A percentile compares a stretch with the other conserved stretches of the same genome.
Evolutionary conservation across 768 basidiomycete species (phyloP).

Genomic region (Flagelloscypha sp.): DNA sequence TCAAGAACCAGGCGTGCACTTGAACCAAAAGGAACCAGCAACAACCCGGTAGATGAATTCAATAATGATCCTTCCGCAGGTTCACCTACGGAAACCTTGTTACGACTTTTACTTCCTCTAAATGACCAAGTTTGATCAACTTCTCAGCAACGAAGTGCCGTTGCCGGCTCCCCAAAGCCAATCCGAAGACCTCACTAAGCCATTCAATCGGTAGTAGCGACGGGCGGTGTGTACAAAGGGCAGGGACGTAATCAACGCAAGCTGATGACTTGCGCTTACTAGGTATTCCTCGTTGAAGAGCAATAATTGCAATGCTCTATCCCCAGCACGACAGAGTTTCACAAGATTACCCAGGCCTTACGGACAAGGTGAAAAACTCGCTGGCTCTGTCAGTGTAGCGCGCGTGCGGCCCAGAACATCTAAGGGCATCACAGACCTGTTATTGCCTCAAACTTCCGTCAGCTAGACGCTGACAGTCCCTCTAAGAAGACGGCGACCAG

Average conservation of each 20-base stretch:
- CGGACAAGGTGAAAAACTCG: constrained; percentile 71
- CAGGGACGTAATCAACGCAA: constrained; percentile 86
- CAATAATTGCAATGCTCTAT: constrained; percentile 90
- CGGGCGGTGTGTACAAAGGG: constrained; percentile 88
- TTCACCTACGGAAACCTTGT: constrained; percentile 80
- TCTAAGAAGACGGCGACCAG: constrained; percentile 78
- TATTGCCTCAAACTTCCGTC: constrained; percentile 85
- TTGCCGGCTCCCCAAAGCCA: constrained; percentile 59
- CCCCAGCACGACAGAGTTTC: constrained; percentile 76
- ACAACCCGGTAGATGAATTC: constrained; percentile 28
- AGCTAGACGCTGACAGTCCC: constrained; percentile 76
- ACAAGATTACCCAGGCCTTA: constrained; percentile 75
- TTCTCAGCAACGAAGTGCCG: too few relatives aligned
- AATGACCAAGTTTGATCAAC: constrained; percentile 74
- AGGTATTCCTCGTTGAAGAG: constrained; percentile 89
- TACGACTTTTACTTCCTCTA: constrained; percentile 82
- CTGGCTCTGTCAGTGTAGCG: constrained; percentile 87
- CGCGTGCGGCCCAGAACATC: constrained; percentile 85
- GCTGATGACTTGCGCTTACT: constrained; percentile 85
- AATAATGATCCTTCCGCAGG: constrained; percentile 72
- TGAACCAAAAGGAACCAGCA: constrained; percentile 23
- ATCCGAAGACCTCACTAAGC: constrained; percentile 84
- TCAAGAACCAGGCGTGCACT: constrained; percentile 30
- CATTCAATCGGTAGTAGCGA: constrained; percentile 89
- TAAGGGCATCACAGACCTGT: constrained; percentile 89